Conservation (phyloP, 176 grass and related monocot genomes). For the Oryza meyeriana region DNA sequence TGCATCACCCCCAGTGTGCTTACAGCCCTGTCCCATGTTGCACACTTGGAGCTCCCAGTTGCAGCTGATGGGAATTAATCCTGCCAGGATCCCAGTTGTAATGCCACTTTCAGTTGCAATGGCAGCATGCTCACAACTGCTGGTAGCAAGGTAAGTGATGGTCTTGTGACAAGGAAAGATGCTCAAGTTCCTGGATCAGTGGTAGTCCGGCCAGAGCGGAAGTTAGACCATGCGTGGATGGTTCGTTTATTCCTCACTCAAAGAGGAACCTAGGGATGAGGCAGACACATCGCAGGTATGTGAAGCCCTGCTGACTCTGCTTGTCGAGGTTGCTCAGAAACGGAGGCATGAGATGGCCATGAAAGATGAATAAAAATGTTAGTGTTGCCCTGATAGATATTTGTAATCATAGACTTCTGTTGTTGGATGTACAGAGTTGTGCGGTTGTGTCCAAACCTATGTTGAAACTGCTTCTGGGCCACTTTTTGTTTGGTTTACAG, state of each 20-base stretch:
- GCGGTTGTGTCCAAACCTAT: not conserved
- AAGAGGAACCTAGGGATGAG: constrained; percentile 53
- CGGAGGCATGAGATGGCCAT: too few relatives aligned
- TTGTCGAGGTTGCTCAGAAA: too few relatives aligned
- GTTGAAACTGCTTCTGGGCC: too few relatives aligned
- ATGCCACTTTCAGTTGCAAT: constrained; percentile 78
- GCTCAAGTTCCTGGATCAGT: constrained; percentile 78
- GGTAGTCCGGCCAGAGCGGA: constrained; percentile 55
- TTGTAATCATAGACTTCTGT: not conserved
- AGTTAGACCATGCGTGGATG: constrained; percentile 95
- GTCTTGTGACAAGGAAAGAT: constrained; percentile 74
- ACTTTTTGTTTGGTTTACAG: constrained; percentile 8
- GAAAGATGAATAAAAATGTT: constrained; percentile 72
- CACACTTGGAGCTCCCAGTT: constrained; percentile 74
- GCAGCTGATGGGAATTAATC: constrained; percentile 45
- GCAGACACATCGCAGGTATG: too few relatives aligned
- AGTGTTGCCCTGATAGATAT: not conserved
- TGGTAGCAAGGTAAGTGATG: constrained; percentile 85
- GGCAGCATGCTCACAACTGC: constrained; percentile 77
- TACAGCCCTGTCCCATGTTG: constrained; percentile 77
- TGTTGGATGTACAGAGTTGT: constrained; percentile 14
- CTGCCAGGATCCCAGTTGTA: constrained; percentile 71
- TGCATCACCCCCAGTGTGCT: constrained; percentile 64
- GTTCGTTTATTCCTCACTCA: constrained; percentile 77
- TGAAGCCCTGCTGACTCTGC: too few relatives aligned